Base-by-base conservation (phyloP, 192 early-diverging fungal species). In the Gorgonomyces haynaldii region DNA sequence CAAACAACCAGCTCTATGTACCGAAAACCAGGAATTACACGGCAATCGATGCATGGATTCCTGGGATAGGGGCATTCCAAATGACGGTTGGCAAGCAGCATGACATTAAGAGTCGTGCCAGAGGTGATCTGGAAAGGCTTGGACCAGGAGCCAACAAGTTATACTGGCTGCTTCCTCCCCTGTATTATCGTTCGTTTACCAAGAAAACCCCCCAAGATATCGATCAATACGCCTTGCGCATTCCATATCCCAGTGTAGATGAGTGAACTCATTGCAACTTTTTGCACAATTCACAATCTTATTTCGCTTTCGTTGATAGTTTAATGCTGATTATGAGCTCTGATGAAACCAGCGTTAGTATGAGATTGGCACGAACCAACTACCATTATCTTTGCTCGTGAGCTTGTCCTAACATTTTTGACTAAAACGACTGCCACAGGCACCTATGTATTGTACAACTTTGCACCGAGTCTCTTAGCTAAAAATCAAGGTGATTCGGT, bases 1-100 rank as follows among this genome's bases (percentile, higher is more conserved):
- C 50, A 4, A 0, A 23, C 9, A 45, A 51, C 15, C 50, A 51
- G 50, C 50, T 51, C 6, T 43, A 51, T 37, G 40, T 51, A 1
- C 50, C 50, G 7, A 51, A 51, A 51, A 51, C 50, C 22, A 46
- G 0, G 24, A 51, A 51, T 22, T 39, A 51, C 37, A 37, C 50
- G 7, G 32, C 50, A 23, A 51, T 51, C 24, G 50, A 51, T 39
- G 50, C 50, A 7, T 51, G 50, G 50, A 51, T 51, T n/a, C 50
- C 40, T 3, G 50, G 50, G 9, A 4, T 3, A 21, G 50, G 50
- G 22, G 50, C 50, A 51, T 51, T 51, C 27, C 50, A 51, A 21
- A 51, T 51, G 35, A 51, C 50, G 16, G 50, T 51, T 29, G 50
- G 50, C 2, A 51, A 43, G 40, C 10, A 19, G 10, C 50, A 51